phyloP scores from a whole-genome alignment of 192 early-diverging fungal species.

The Paraglomus brasilianum region DNA sequence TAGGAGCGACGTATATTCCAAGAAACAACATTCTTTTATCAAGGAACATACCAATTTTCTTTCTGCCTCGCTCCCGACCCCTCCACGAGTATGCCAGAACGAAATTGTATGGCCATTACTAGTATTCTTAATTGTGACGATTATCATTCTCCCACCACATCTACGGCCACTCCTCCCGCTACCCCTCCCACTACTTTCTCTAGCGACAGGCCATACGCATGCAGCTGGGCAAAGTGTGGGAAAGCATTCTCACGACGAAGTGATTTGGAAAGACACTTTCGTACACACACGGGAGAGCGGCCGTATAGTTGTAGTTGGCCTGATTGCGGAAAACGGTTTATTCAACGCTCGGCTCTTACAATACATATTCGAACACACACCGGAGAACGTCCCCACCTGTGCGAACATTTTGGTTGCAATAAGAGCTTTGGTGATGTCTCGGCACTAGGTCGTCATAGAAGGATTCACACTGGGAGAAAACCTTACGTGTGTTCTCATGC shows the following conservation, averaged over 20 bases:
- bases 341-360: conserved; percentile 75
- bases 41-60: too few relatives aligned
- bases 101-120: too few relatives aligned
- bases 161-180: too few relatives aligned
- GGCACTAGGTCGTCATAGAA: conserved; percentile 70
- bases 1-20: too few relatives aligned
- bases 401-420: conserved; percentile 63
- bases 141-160: too few relatives aligned
- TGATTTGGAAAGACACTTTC: conserved; percentile 67
- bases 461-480: conserved; percentile 72
- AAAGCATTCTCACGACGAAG: conserved; percentile 71
- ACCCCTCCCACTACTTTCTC: too few relatives aligned
- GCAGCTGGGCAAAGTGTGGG: conserved; percentile 57
- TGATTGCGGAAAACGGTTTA: conserved; percentile 74
- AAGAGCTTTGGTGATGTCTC: conserved; percentile 76
- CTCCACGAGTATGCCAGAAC: too few relatives aligned
- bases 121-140: too few relatives aligned
- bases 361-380: conserved; percentile 76
- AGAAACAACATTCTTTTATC: too few relatives aligned
- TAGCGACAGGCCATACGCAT: conserved; percentile 47
- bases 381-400: conserved; percentile 67
- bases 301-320: conserved; percentile 63
- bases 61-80: too few relatives aligned
- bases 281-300: conserved; percentile 75
- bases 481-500: conserved; percentile 63